Evolutionary conservation across 2,329 filamentous ascomycete genomes (phyloP).

Genomic region (Aspergillus intermedius): DNA sequence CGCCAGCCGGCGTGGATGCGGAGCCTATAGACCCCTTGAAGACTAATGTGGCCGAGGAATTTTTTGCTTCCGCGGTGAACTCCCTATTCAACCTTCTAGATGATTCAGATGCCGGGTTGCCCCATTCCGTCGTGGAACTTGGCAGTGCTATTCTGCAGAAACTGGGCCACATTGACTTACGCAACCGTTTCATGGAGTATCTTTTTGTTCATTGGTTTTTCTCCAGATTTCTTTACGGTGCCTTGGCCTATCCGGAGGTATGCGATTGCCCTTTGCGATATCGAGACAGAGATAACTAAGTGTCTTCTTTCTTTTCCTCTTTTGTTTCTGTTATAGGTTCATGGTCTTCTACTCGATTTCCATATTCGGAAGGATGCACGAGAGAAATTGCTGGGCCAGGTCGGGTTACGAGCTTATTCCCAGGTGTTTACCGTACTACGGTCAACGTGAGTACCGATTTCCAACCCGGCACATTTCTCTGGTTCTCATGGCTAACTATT

Average conservation of each 20-base stretch:
- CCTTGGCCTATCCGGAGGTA: conserved; percentile 84
- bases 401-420: conserved; percentile 72
- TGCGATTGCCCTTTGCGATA: conserved; percentile 2
- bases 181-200: conserved; percentile 71
- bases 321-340: conserved; percentile 37
- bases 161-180: conserved; percentile 61
- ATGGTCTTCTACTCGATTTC: conserved; percentile 70
- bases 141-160: conserved; percentile 76
- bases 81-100: conserved; percentile 80
- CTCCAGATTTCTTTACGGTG: conserved; percentile 73
- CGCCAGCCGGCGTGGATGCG: conserved; percentile 65
- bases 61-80: conserved; percentile 75
- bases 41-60: conserved; percentile 75
- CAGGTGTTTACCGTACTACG: conserved; percentile 69
- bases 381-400: conserved; percentile 65
- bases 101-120: conserved; percentile 80
- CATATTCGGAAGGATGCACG: conserved; percentile 88
- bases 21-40: conserved; percentile 65
- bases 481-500: conserved; percentile 19
- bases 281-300: conserved; percentile 24
- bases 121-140: conserved; percentile 75
- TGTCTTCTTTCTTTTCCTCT: background rate
- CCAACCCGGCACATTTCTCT: conserved; percentile 6
- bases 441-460: conserved; percentile 51
- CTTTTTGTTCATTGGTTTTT: conserved; percentile 91